Evolutionary conservation across 352 stramenopile species (phyloP), one percentile per base, ranked within the genome.

Genomic region (Phytophthora pinifolia): DNA sequence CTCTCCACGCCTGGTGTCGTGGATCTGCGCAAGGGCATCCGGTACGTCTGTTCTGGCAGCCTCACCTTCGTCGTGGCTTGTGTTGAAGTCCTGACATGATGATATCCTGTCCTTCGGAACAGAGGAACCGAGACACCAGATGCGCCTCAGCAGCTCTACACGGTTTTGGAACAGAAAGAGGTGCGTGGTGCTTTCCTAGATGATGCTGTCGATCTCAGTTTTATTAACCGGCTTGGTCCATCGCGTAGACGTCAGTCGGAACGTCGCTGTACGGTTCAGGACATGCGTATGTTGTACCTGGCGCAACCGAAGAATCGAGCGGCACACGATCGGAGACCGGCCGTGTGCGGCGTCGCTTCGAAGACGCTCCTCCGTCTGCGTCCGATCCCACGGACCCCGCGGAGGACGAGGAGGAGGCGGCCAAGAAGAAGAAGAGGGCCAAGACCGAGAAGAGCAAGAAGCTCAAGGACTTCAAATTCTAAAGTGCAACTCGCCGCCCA

Each of bases 381-480:
- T 46, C 58, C 9, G 66, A 67, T 3, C 67, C 70, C 6, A 52
- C 64, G 0, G 52, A 72, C 17, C 59, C 76, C 0, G 59, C 51
- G 9, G 71, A 72, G 32, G 79, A 88, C 33, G 73, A 83, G 31
- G 74, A 86, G 18, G 75, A 86, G 33, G 65, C 61, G 3, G 59
- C 70, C 25, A 79, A 75, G 49, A 88, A 88, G 67, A 88, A 86
- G 56, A 89, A 88, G 60, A 85, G 81, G 55, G 60, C 60, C 46
- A 88, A 90, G 70, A 80, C 67, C 3, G 76, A 90, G 44, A 88
- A 90, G 68, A 79, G 72, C 65, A 89, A 89, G 67, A 89, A 88
- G 55, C 76, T 83, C 65, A 92, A 92, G 64, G 79, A 89, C 49
- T 92, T 89, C 54, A 92, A 92, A 65, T 92, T 92, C 61, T 92